Conservation (phyloP, 1,284 basidiomycete genomes). For the Hypsizygus ulmarius region DNA sequence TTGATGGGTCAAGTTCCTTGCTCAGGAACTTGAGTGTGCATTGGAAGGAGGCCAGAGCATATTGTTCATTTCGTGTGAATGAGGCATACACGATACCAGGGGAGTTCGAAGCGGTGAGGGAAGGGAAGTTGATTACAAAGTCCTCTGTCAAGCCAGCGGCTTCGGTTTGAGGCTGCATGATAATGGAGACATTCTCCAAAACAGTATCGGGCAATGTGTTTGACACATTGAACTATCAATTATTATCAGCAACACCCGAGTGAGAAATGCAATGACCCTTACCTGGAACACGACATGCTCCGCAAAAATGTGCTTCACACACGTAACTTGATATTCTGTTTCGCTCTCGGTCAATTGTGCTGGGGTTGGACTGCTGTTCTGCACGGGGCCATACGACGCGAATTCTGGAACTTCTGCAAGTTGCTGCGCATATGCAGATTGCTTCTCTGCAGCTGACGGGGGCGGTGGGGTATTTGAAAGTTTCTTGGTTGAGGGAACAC, state of each 20-base stretch:
- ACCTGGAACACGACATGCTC: conserved; percentile 97
- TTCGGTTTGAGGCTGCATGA: conserved; percentile 82
- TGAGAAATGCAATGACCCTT: conserved; percentile 19
- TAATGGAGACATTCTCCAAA: conserved; percentile 92
- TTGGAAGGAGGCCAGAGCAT: conserved; percentile 82
- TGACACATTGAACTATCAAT: conserved; percentile 86
- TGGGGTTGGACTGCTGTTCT: conserved; percentile 84
- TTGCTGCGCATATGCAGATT: conserved; percentile 85
- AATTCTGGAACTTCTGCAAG: conserved; percentile 88
- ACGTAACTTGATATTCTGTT: conserved; percentile 97
- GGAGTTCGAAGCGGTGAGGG: conserved; percentile 67
- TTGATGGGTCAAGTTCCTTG: conserved; percentile 96
- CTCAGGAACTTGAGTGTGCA: conserved; percentile 96
- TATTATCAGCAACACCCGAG: background rate
- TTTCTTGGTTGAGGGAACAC: conserved; percentile 63
- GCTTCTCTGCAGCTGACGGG: conserved; percentile 76
- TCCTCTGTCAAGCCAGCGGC: conserved; percentile 86
- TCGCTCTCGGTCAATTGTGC: conserved; percentile 92
- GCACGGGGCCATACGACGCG: conserved; percentile 79
- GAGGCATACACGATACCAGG: conserved; percentile 90
- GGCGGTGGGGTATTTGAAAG: conserved; percentile 63
- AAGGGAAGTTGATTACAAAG: conserved; percentile 87
- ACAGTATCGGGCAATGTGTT: conserved; percentile 99
- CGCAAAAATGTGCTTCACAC: conserved; percentile 96
- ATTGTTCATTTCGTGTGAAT: conserved; percentile 83